A percentile compares a stretch with the other conserved stretches of the same genome.
Evolutionary conservation across 78 protist genomes (phyloP).

Genomic region (Neovahlkampfia damariscottae): DNA sequence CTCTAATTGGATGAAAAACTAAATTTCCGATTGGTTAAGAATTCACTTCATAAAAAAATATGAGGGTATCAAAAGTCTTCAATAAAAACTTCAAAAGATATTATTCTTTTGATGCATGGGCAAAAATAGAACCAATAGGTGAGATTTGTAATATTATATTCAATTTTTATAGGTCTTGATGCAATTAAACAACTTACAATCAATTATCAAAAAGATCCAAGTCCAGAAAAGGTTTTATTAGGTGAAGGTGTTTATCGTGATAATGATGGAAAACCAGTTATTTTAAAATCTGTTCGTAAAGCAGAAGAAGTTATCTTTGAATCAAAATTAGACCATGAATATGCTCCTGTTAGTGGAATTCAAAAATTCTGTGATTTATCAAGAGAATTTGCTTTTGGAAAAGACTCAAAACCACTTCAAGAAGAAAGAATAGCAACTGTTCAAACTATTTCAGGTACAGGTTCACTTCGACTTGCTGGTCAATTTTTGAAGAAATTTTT

Average conservation of each 20-base stretch:
- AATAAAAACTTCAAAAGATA: no score
- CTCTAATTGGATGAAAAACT: no score
- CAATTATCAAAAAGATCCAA: background rate
- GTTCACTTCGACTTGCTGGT: background rate
- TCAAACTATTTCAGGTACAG: conserved; percentile 14
- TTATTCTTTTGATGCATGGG: no score
- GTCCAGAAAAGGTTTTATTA: conserved; percentile 29
- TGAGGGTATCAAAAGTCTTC: no score
- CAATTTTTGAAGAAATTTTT: background rate
- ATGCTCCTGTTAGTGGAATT: conserved; percentile 68
- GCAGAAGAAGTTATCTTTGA: conserved; percentile 46
- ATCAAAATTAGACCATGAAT: conserved; percentile 54
- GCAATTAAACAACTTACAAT: background rate
- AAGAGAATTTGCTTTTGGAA: conserved; percentile 29
- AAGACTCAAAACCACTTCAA: background rate
- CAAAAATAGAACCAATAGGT: no score
- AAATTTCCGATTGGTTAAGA: no score
- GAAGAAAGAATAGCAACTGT: conserved; percentile 33
- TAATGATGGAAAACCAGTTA: conserved; percentile 20
- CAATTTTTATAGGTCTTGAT: conserved; percentile 3
- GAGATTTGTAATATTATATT: no score
- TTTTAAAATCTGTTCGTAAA: conserved; percentile 9
- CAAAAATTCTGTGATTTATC: conserved; percentile 36
- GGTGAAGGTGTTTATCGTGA: conserved; percentile 77
- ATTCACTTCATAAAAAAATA: no score